A percentile compares a stretch with the other conserved stretches of the same genome.
Evolutionary conservation across 176 grass and related monocot species (phyloP).

Genomic region (Triticum monococcum): DNA sequence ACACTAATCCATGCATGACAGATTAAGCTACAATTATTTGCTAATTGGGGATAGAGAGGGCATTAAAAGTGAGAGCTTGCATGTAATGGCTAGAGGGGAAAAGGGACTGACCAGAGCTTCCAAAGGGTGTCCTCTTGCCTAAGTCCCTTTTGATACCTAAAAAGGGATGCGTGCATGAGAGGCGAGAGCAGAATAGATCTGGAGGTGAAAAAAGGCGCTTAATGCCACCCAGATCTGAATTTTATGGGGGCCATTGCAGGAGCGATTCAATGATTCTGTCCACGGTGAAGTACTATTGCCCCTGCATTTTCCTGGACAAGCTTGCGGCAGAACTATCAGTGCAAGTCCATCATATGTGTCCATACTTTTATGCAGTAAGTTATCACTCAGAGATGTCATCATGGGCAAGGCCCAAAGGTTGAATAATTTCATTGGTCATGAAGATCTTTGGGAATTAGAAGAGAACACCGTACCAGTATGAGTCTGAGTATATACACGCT

Average conservation of each 20-base stretch:
- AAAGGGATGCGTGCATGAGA: slow-evolving; percentile 36
- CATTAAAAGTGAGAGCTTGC: not conserved
- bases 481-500: not conserved
- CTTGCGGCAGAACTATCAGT: slow-evolving; percentile 33
- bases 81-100: slow-evolving; percentile 34
- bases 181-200: slow-evolving; percentile 41
- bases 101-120: slow-evolving; percentile 23
- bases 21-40: not conserved
- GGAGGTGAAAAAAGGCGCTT: slow-evolving; percentile 19
- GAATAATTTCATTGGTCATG: not conserved
- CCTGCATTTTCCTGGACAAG: slow-evolving; percentile 30
- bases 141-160: slow-evolving; percentile 37
- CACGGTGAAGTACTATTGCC: slow-evolving; percentile 7
- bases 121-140: slow-evolving; percentile 33
- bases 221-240: slow-evolving; percentile 48
- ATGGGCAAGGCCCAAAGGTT: not conserved
- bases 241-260: not conserved
- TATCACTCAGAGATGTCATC: not conserved
- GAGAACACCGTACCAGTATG: not conserved
- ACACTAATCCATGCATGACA: not conserved
- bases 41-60: not conserved
- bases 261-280: slow-evolving; percentile 54
- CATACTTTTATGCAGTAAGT: not conserved
- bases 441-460: not conserved
- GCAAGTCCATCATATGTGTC: not conserved